Evolutionary conservation across 805 yeast genomes (phyloP).

Genomic region (Metschnikowia anglica): DNA sequence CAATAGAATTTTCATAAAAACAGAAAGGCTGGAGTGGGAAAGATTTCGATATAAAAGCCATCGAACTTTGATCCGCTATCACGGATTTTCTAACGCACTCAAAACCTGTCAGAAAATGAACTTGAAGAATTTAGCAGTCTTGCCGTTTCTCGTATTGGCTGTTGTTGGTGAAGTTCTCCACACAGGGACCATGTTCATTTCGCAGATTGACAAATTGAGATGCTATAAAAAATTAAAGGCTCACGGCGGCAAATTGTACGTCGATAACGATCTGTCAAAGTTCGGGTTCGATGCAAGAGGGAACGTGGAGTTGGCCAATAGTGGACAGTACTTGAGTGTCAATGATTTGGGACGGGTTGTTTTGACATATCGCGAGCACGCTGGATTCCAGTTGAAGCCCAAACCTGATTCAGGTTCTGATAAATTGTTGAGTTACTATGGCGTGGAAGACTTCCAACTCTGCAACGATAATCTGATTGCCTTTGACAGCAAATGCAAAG

Average conservation of each 20-base stretch:
- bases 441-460: neutral
- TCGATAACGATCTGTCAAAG: neutral
- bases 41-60: no score
- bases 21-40: no score
- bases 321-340: neutral
- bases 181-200: no score
- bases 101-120: no score
- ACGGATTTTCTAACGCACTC: no score
- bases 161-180: no score
- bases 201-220: no score
- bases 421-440: neutral
- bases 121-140: no score
- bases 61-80: no score
- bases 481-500: neutral
- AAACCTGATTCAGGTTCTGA: neutral
- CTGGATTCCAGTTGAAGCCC: neutral
- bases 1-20: no score
- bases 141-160: no score
- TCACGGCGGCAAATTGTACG: neutral
- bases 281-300: neutral
- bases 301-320: neutral
- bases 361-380: neutral
- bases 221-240: neutral
- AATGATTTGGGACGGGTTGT: neutral
- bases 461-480: conserved; percentile 1